phyloP scores from a whole-genome alignment of 768 basidiomycete species.

The Infundibulicybe gibba region DNA sequence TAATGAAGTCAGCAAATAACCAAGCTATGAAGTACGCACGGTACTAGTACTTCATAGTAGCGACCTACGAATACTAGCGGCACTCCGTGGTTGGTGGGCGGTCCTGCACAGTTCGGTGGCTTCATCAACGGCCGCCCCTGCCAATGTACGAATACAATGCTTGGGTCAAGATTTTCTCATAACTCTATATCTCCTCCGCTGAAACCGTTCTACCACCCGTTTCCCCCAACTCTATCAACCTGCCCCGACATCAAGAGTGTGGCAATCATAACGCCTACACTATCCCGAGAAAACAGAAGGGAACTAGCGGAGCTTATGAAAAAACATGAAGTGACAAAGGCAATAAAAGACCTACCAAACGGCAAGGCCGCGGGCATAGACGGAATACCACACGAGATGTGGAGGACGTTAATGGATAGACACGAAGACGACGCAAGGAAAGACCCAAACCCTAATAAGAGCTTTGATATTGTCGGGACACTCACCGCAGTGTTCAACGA shows the following conservation, averaged over 20 bases:
- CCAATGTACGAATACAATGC: conserved; percentile 80
- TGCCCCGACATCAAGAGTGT: too few relatives aligned
- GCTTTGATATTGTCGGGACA: conserved; percentile 8
- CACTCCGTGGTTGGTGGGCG: conserved; percentile 89
- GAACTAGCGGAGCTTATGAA: too few relatives aligned
- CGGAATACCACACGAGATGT: conserved; percentile 10
- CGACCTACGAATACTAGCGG: conserved; percentile 84
- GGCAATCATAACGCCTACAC: too few relatives aligned
- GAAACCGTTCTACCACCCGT: conserved; percentile 27
- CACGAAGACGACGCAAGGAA: conserved; percentile 2
- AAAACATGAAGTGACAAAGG: too few relatives aligned
- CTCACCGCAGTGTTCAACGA: conserved; percentile 18
- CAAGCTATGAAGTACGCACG: conserved; percentile 5
- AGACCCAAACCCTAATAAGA: background rate
- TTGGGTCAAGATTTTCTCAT: conserved; percentile 75
- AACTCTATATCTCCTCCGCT: conserved; percentile 66
- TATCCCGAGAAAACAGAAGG: too few relatives aligned
- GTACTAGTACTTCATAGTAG: conserved; percentile 65
- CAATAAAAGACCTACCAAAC: too few relatives aligned
- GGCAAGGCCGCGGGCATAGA: too few relatives aligned
- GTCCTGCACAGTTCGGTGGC: conserved; percentile 80
- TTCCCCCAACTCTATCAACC: conserved; percentile 52
- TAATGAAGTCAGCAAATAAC: background rate
- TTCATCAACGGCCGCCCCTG: conserved; percentile 78
- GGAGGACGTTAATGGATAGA: conserved; percentile 11